These are phyloP conservation scores for Lachnellula subtilissima DNA, from an alignment of 2,329 filamentous ascomycete genomes.

Conservation along the genomic window DNA sequence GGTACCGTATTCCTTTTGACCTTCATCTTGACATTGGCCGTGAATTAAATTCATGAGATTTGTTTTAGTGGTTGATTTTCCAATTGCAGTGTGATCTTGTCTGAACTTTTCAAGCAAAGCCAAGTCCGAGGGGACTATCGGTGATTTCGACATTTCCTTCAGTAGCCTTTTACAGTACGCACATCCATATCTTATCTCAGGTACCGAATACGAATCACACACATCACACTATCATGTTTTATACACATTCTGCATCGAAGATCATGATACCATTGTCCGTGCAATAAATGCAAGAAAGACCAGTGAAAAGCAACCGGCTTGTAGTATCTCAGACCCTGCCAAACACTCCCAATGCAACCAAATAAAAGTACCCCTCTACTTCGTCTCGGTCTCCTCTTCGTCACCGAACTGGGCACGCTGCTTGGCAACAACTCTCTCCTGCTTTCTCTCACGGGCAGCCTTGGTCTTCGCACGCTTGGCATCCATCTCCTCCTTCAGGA, in stretches of 20 bases:
- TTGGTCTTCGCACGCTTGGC: conserved; percentile 99
- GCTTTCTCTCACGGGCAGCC: conserved; percentile 97
- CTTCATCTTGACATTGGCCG: no score
- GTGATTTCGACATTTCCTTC: not conserved
- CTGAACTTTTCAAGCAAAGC: no score
- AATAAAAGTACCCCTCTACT: conserved; percentile 30
- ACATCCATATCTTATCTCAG: not conserved
- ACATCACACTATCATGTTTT: not conserved
- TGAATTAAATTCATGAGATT: no score
- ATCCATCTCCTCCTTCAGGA: conserved; percentile 99
- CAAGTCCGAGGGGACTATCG: not conserved
- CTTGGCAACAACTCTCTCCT: conserved; percentile 89
- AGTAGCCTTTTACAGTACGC: no score
- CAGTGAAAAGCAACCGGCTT: conserved; percentile 33
- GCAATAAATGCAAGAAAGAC: conserved; percentile 32
- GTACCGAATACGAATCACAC: not conserved
- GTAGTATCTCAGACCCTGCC: conserved; percentile 30
- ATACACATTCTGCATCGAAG: conserved; percentile 8
- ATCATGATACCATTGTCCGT: conserved; percentile 34
- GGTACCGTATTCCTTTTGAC: no score
- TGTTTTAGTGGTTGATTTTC: no score
- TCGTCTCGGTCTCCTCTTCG: conserved; percentile 43
- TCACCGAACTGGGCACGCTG: conserved; percentile 78
- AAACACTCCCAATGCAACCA: conserved; percentile 31
- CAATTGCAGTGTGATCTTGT: no score